Evolutionary conservation across 2,329 filamentous ascomycete genomes (phyloP).

Genomic region (Canariomyces notabilis): DNA sequence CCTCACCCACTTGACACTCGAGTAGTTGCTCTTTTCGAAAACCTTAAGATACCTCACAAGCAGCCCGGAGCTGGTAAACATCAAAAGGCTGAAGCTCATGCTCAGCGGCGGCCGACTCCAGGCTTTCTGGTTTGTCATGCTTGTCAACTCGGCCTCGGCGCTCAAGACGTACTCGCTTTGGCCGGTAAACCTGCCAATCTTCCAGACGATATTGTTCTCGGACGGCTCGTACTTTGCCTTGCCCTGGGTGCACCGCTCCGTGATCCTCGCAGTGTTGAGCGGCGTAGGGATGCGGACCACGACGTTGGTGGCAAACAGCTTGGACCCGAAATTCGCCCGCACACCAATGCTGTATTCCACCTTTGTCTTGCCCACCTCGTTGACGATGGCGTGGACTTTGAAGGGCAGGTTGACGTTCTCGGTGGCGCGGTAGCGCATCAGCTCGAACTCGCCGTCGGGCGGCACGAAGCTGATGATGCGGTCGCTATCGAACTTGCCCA

Average conservation of each 20-base stretch:
- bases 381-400: conserved; percentile 98
- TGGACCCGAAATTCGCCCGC: conserved; percentile 92
- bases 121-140: conserved; percentile 96
- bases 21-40: conserved; percentile 99
- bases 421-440: conserved; percentile 97
- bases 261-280: conserved; percentile 91
- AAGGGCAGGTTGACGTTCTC: conserved; percentile 99
- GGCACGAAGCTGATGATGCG: conserved; percentile 96
- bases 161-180: conserved; percentile 93
- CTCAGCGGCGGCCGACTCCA: conserved; percentile 93
- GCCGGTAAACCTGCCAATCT: conserved; percentile 97
- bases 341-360: conserved; percentile 98
- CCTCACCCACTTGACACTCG: conserved; percentile 96
- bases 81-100: conserved; percentile 86
- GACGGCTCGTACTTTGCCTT: conserved; percentile 98
- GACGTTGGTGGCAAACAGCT: conserved; percentile 96
- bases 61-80: conserved; percentile 95
- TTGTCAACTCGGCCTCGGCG: conserved; percentile 86
- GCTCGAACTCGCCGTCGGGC: conserved; percentile 94
- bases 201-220: conserved; percentile 98
- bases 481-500: conserved; percentile 94
- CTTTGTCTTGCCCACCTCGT: conserved; percentile 93
- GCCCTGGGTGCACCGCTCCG: conserved; percentile 86
- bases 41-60: conserved; percentile 95
- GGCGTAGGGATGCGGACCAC: conserved; percentile 91